Evolutionary conservation across 2,329 filamentous ascomycete genomes (phyloP).

Genomic region (Talaromyces sp.): DNA sequence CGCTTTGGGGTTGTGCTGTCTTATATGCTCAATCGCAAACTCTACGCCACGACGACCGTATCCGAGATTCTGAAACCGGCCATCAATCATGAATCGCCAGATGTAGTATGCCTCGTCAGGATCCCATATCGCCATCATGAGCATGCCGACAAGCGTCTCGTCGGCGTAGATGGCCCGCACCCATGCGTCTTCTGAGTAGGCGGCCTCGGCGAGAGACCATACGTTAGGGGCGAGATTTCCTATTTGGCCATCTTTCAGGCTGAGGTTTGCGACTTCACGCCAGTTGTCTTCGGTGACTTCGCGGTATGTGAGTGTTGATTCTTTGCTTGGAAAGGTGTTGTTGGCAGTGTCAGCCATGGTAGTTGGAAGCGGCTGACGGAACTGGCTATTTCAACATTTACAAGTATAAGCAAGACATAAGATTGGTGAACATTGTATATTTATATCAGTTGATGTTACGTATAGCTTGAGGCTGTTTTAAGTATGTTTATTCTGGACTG

Average conservation of each 20-base stretch:
- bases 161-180: conserved; percentile 1
- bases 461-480: neutral
- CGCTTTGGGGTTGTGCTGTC: neutral
- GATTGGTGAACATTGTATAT: neutral
- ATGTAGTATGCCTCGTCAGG: neutral
- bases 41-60: neutral
- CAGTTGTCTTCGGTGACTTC: neutral
- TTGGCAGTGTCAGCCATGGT: neutral
- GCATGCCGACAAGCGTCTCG: conserved; percentile 1
- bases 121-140: conserved; percentile 1
- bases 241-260: neutral
- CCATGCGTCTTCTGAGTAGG: neutral
- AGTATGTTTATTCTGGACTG: neutral
- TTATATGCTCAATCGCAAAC: conserved; percentile 1
- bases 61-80: neutral
- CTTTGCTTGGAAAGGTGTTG: neutral
- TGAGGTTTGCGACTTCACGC: neutral
- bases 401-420: neutral
- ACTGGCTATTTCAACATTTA: neutral
- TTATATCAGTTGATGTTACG: neutral
- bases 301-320: neutral
- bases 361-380: neutral
- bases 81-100: conserved; percentile 1
- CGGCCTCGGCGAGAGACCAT: neutral
- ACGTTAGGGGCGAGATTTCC: neutral